A percentile compares a stretch with the other conserved stretches of the same genome.
phyloP scores from a whole-genome alignment of 495 filamentous ascomycete genomes.

The Lichina pygmaea region DNA sequence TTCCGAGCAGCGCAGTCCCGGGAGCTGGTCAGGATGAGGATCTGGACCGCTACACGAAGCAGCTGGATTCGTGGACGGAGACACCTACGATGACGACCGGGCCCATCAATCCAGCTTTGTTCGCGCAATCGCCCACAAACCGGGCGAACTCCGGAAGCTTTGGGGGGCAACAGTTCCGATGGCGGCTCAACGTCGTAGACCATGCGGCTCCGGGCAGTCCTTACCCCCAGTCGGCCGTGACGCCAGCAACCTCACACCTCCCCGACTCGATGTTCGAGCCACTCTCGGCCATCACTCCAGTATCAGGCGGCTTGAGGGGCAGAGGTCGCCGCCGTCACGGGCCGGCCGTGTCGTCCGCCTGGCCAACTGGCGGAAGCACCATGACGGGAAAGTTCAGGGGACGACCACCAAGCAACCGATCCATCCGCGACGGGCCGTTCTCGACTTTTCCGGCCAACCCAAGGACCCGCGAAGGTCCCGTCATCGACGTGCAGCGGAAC shows the following conservation, averaged over 20 bases:
- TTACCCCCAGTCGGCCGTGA: constrained; percentile 63
- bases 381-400: constrained; percentile 55
- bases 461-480: constrained; percentile 13
- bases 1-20: constrained; percentile 32
- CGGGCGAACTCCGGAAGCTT: constrained; percentile 8
- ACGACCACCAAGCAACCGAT: constrained; percentile 58
- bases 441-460: constrained; percentile 65
- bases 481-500: constrained; percentile 7
- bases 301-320: constrained; percentile 18
- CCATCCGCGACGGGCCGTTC: constrained; percentile 50
- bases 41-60: constrained; percentile 16
- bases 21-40: constrained; percentile 31
- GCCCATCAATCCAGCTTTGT: constrained; percentile 5
- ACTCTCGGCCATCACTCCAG: constrained; percentile 41
- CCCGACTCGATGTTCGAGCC: constrained; percentile 30
- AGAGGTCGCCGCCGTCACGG: constrained; percentile 53
- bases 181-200: constrained; percentile 14
- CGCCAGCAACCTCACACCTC: constrained; percentile 24
- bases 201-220: constrained; percentile 30
- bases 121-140: constrained; percentile 4
- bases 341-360: constrained; percentile 83
- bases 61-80: constrained; percentile 27
- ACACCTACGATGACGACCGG: constrained; percentile 12
- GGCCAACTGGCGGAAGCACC: constrained; percentile 43
- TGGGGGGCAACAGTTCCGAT: constrained; percentile 13